Conservation (phyloP, 2,329 filamentous ascomycete genomes). For the Aspergillus novoparasiticus region DNA sequence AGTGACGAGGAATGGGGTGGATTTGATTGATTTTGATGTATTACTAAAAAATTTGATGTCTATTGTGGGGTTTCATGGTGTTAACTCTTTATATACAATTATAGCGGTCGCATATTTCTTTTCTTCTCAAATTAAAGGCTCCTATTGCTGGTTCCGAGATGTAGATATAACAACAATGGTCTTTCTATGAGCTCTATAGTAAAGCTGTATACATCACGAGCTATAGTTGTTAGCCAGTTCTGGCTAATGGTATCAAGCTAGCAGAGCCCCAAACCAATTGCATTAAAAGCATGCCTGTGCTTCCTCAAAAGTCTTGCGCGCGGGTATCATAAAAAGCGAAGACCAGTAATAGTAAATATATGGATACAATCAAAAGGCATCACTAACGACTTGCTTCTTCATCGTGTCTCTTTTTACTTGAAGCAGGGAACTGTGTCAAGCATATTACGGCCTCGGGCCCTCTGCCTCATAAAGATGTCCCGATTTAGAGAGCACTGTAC, state of each 20-base stretch:
- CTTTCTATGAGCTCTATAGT: background rate
- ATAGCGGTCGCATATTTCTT: background rate
- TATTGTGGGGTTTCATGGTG: background rate
- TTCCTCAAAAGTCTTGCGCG: constrained; percentile 22
- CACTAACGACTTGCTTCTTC: background rate
- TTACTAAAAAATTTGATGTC: constrained; percentile 2
- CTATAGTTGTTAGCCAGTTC: background rate
- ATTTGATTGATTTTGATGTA: constrained; percentile 55
- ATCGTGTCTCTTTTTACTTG: background rate
- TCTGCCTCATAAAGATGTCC: constrained; percentile 70
- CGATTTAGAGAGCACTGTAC: constrained; percentile 78
- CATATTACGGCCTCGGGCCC: constrained; percentile 32
- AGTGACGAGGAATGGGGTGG: constrained; percentile 68
- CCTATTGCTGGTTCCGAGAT: background rate
- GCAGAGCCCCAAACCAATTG: constrained; percentile 4
- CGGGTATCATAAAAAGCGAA: constrained; percentile 39
- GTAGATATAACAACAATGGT: background rate
- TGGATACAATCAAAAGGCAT: constrained; percentile 12
- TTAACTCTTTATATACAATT: background rate
- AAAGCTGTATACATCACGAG: background rate
- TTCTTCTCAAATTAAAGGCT: background rate
- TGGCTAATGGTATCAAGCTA: constrained; percentile 5
- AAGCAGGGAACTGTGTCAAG: background rate
- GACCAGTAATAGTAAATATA: constrained; percentile 18
- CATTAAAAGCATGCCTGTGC: constrained; percentile 20